Evolutionary conservation across 345 rosid genomes (phyloP), one percentile per base, ranked within the genome.

Genomic region (Gossypium raimondii): DNA sequence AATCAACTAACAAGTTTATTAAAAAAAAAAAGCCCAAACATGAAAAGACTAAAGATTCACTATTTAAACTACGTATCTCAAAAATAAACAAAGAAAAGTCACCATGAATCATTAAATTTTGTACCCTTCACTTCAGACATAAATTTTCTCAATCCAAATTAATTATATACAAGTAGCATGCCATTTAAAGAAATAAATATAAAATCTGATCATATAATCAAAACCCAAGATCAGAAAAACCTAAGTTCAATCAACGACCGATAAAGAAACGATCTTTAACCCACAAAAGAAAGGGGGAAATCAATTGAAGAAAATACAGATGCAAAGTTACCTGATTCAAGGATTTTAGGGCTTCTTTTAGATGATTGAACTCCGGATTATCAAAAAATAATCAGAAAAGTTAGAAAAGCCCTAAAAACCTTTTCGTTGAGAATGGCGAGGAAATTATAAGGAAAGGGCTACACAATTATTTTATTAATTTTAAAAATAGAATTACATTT

Each of bases 311-410:
- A 68, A 56, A 20, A 57, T 5, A 2, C 2, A 16, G 16, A 11
- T 24, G 9, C n/a, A 52, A 70, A 51, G 25, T 51, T n/a, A 70
- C 73, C 73, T 70, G 73, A 70, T 70, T 45, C 73, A 45, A 17
- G 5, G 17, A 70, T 27, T 70, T 70, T 70, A 70, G 73, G 73
- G 60, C 17, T 51, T 70, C 41, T 47, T 57, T 17, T 27, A 27
- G 60, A 17, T 13, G 34, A 51, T n/a, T 27, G 60, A n/a, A 53
- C 10, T 69, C 51, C 6, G 45, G 73, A 69, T 52, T 52, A 70
- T 5, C 24, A 17, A 16, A 27, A 27, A 69, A 68, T 47, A n/a
- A 43, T 6, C 63, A 45, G 22, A 52, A 17, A 51, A 27, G 25
- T 18, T 18, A 9, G 12, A 45, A 11, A 25, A 59, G 29, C 59